Base-by-base conservation (phyloP, 208 protist species). In the Lotmaria passim region DNA sequence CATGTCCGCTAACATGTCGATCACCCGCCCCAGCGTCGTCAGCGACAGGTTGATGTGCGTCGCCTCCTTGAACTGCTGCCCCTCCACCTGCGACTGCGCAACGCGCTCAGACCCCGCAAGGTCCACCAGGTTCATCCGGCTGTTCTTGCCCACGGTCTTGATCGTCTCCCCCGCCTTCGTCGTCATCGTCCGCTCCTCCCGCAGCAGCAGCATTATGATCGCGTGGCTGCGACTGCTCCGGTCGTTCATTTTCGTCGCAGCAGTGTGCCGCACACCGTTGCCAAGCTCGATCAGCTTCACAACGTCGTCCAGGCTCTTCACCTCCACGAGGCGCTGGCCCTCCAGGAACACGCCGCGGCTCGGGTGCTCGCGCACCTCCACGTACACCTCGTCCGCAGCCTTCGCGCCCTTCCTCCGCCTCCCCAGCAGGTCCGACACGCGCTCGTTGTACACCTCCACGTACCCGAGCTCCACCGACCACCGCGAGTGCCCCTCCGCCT, bases 91-190 rank as follows among this genome's bases (percentile, higher is more conserved):
- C 43, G 70, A 85, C 33, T 78, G 79, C 14, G 66, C 73, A 33
- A 83, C 81, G 4, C 95, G 74, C 72, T 98, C 94, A 14, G 84
- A 94, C 19, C 96, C 96, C 4, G 96, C 96, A 46, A 98, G 87
- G 74, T 98, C 96, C n/a, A 98, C 86, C 17, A 98, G 85, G 69
- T 97, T 96, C 23, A 95, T 71, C 47, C 87, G 86, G 68, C 83
- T 87, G 39, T 12, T 85, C 46, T 61, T 78, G 7, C 55, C 39
- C 4, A 46, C 55, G 15, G 71, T 91, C 92, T 94, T 97, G 39
- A 82, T 83, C 14, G 92, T 95, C 55, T 96, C 92, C 21, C 66
- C 70, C 2, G 28, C 48, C 75, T 48, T 83, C 81, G 36, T 61
- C 47, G 43, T 74, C 47, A 77, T 78, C 33, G 88, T 53, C 15